phyloP scores from a whole-genome alignment of 164 flowering plant species.

The Liriodendron chinense region DNA sequence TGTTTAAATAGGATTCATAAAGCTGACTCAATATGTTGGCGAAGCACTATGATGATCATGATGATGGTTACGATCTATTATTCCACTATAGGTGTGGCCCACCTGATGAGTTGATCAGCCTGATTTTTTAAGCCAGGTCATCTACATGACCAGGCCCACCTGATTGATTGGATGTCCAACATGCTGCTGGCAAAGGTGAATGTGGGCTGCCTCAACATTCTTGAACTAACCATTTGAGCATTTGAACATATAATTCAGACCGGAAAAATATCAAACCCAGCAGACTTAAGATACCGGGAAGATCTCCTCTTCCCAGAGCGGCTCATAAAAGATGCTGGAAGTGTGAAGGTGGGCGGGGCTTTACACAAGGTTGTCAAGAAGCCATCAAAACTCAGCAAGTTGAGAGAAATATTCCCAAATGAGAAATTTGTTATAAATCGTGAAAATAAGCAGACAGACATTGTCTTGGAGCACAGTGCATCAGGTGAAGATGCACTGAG shows the following conservation, averaged over 20 bases:
- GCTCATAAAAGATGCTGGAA: slow-evolving; percentile 77
- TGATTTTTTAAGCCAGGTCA: no score
- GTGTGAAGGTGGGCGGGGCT: slow-evolving; percentile 67
- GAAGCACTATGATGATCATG: no score
- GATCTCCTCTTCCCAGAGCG: slow-evolving; percentile 78
- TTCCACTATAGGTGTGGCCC: no score
- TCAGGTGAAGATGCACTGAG: slow-evolving; percentile 90
- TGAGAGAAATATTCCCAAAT: slow-evolving; percentile 54
- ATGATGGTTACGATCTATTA: no score
- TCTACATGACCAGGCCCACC: no score
- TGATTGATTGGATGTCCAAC: no score
- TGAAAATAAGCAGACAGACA: slow-evolving; percentile 51
- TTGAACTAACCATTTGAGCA: not conserved
- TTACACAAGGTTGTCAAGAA: slow-evolving; percentile 64
- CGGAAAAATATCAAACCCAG: slow-evolving; percentile 75
- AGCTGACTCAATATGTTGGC: no score
- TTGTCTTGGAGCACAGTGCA: slow-evolving; percentile 75
- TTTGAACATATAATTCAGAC: slow-evolving; percentile 34
- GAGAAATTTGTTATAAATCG: slow-evolving; percentile 67
- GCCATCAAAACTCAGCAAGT: slow-evolving; percentile 45
- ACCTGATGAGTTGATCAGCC: no score
- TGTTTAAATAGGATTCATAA: no score
- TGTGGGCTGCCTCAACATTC: not conserved
- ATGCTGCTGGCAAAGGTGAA: no score
- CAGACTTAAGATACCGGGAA: slow-evolving; percentile 81